A percentile compares a stretch with the other conserved stretches of the same genome.
Conservation (phyloP, 2,329 filamentous ascomycete genomes). For the Epichloe amarillans region DNA sequence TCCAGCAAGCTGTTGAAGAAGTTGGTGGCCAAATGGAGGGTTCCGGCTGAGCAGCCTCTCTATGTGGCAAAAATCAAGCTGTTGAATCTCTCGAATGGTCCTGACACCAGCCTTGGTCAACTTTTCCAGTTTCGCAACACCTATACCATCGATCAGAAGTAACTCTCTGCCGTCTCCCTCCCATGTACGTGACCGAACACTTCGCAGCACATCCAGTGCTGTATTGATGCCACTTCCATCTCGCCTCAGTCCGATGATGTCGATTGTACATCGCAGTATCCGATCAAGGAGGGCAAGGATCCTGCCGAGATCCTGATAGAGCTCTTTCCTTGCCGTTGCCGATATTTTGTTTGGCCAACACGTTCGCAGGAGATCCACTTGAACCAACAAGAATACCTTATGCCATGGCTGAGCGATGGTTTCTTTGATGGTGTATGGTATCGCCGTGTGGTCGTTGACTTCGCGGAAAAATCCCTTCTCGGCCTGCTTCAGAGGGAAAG, state of each 20-base stretch:
- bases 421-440: conserved; percentile 24
- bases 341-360: conserved; percentile 42
- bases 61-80: conserved; percentile 55
- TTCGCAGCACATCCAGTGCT: conserved; percentile 65
- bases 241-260: conserved; percentile 22
- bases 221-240: conserved; percentile 57
- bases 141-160: conserved; percentile 69
- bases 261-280: conserved; percentile 24
- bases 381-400: conserved; percentile 64
- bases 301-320: conserved; percentile 17
- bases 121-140: conserved; percentile 60
- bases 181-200: conserved; percentile 64
- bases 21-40: conserved; percentile 65
- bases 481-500: conserved; percentile 21
- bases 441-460: conserved; percentile 24
- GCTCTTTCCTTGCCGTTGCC: conserved; percentile 17
- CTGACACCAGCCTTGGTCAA: conserved; percentile 57
- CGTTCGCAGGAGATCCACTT: conserved; percentile 52
- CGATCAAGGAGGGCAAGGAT: conserved; percentile 22
- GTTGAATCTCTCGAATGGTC: conserved; percentile 56
- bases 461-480: conserved; percentile 24
- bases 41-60: conserved; percentile 67
- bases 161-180: conserved; percentile 72
- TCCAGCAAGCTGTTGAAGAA: conserved; percentile 48
- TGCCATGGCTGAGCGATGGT: conserved; percentile 48